Conservation (phyloP, 495 filamentous ascomycete genomes). For the Lasiosphaeria miniovina region DNA sequence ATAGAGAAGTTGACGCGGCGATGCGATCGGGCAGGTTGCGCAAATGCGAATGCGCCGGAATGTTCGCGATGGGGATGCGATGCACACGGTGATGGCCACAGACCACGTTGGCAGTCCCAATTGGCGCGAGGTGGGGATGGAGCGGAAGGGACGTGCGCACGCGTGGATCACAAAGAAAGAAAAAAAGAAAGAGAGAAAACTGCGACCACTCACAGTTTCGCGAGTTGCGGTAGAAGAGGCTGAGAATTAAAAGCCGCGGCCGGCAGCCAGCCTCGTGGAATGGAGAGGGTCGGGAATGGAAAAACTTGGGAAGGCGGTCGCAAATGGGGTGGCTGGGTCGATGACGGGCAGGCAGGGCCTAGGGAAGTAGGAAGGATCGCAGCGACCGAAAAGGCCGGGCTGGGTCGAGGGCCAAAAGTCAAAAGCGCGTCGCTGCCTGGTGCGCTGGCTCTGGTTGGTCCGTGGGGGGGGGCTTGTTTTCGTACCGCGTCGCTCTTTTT, state of each 20-base stretch:
- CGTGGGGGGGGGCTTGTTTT: constrained; percentile 14
- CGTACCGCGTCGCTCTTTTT: constrained; percentile 27
- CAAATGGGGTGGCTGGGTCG: constrained; percentile 10
- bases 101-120: background rate
- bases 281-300: constrained; percentile 20
- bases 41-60: background rate
- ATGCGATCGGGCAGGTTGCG: constrained; percentile 5
- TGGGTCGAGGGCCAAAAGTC: constrained; percentile 4
- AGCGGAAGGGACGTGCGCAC: constrained; percentile 32
- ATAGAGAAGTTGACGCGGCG: background rate
- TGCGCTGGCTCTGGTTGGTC: constrained; percentile 23
- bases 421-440: constrained; percentile 2
- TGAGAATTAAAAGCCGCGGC: constrained; percentile 25
- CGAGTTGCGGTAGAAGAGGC: constrained; percentile 23
- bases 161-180: constrained; percentile 24
- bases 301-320: constrained; percentile 23
- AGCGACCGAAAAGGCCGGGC: constrained; percentile 4
- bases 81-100: constrained; percentile 13
- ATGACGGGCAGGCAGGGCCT: background rate
- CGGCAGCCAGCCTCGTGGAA: constrained; percentile 29
- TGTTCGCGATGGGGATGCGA: background rate
- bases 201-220: constrained; percentile 33
- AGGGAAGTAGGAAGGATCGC: constrained; percentile 21
- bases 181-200: constrained; percentile 19
- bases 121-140: constrained; percentile 16